phyloP scores from a whole-genome alignment of 129 eudicot species.

The Mikania micrantha region DNA sequence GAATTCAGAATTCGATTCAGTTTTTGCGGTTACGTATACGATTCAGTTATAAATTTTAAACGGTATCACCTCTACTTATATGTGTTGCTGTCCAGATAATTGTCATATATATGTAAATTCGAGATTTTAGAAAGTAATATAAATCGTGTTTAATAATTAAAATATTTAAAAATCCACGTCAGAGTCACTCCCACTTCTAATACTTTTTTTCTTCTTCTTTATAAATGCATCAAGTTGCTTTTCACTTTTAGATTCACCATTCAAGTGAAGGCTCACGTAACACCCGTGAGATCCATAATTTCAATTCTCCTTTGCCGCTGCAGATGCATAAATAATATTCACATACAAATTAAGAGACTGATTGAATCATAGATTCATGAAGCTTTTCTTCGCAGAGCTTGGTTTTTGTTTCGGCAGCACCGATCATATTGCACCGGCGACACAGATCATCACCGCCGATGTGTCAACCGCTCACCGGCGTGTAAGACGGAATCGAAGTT shows the following conservation, averaged over 20 bases:
- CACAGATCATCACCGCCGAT: conserved; percentile 20
- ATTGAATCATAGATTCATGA: conserved; percentile 32
- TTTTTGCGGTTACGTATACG: too few relatives aligned
- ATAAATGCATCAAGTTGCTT: conserved; percentile 16
- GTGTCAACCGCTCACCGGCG: conserved; percentile 27
- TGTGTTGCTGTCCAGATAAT: too few relatives aligned
- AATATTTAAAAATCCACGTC: conserved; percentile 17
- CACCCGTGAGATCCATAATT: too few relatives aligned
- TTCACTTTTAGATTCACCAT: conserved; percentile 20
- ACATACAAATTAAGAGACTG: too few relatives aligned
- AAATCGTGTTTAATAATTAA: background rate
- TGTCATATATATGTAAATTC: too few relatives aligned
- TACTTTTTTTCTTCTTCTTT: background rate
- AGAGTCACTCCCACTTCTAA: background rate
- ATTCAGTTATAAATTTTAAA: too few relatives aligned
- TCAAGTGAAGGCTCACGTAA: conserved; percentile 18
- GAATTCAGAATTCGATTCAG: too few relatives aligned
- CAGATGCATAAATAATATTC: too few relatives aligned
- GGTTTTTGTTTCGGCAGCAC: conserved; percentile 42
- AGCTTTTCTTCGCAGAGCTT: conserved; percentile 43
- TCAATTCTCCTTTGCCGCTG: too few relatives aligned
- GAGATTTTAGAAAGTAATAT: too few relatives aligned
- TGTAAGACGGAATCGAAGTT: conserved; percentile 8
- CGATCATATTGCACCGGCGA: conserved; percentile 20
- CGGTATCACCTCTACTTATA: too few relatives aligned